Percentiles rank a stretch among this genome's conserved stretches.
Evolutionary conservation across 2,329 filamentous ascomycete genomes (phyloP).

Genomic region (Nothopassalora personata): DNA sequence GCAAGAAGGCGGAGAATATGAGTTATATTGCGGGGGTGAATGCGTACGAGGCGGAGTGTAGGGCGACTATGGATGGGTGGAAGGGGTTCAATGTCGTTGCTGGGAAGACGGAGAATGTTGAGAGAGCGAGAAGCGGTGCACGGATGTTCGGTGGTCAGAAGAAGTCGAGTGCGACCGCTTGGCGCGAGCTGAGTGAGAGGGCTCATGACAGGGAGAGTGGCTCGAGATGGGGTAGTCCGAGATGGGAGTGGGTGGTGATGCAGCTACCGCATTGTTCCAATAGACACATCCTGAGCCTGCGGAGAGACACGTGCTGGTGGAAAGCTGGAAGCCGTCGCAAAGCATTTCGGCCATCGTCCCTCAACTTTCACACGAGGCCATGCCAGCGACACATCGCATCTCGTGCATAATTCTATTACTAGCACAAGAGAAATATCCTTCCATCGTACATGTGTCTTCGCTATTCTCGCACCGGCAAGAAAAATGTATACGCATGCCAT

Average conservation of each 20-base stretch:
- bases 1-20: constrained; percentile 39
- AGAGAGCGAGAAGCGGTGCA: neutral
- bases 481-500: neutral
- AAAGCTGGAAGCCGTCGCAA: neutral
- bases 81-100: constrained; percentile 28
- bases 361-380: neutral
- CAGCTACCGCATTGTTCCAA: no score
- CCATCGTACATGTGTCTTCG: neutral
- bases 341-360: neutral
- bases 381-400: neutral
- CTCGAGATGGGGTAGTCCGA: no score
- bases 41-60: constrained; percentile 37
- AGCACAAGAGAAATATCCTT: neutral
- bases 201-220: no score
- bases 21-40: constrained; percentile 37
- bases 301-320: no score
- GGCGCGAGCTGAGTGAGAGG: no score
- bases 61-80: constrained; percentile 35
- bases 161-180: no score
- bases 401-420: neutral
- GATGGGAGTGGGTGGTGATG: no score
- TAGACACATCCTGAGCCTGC: no score
- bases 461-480: neutral
- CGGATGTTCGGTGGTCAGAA: neutral
- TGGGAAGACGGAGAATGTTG: neutral